phyloP scores from a whole-genome alignment of 2,329 filamentous ascomycete genomes.

The Pestalotiopsis sp. region DNA sequence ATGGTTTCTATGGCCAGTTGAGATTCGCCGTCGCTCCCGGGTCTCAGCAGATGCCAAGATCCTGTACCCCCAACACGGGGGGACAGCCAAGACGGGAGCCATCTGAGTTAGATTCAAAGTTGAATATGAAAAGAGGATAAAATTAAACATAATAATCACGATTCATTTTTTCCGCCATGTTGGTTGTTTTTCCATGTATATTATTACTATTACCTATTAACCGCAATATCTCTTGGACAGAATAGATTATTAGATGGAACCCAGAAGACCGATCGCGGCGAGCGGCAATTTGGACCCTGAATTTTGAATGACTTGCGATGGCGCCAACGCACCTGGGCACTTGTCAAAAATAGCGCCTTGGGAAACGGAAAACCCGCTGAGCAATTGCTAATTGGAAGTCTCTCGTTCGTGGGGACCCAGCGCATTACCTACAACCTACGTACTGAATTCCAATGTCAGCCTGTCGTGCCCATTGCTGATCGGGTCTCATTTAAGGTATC shows the following conservation, averaged over 20 bases:
- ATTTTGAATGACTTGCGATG: neutral
- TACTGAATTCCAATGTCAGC: neutral
- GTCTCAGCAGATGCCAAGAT: slow-evolving; percentile 3
- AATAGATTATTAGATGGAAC: neutral
- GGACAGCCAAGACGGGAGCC: neutral
- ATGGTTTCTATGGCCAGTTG: neutral
- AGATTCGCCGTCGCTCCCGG: neutral
- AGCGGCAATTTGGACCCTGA: slow-evolving; percentile 4
- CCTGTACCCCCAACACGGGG: neutral
- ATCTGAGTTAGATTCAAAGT: neutral
- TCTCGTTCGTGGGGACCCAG: slow-evolving; percentile 5
- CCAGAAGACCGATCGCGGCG: slow-evolving; percentile 1
- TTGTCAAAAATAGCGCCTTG: neutral
- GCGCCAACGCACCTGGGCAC: neutral
- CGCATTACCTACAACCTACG: neutral
- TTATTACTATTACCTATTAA: neutral
- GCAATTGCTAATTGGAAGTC: slow-evolving; percentile 1
- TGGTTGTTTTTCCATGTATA: neutral
- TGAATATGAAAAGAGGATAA: neutral
- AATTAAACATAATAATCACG: neutral
- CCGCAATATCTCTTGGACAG: neutral
- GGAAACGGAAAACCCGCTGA: neutral
- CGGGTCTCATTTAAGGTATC: neutral
- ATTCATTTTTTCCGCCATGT: neutral
- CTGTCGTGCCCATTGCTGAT: neutral